These are phyloP conservation scores for Suaeda aralocaspica DNA, from an alignment of 148 eudicot genomes.

Conservation along the genomic window DNA sequence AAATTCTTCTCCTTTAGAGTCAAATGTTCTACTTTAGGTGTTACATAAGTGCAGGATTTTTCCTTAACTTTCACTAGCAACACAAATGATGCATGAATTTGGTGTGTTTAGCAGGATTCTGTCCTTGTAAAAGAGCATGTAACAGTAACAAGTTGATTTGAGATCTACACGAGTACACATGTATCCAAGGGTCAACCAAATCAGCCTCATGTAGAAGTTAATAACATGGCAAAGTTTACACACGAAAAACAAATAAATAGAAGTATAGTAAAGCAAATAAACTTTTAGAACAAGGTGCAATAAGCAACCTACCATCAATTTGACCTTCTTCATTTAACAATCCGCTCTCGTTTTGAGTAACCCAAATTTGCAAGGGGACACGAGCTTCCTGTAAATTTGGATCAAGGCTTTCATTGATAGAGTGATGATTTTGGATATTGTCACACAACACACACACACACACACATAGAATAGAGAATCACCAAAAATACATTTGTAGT, in stretches of 20 bases:
- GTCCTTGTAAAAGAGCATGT: neutral
- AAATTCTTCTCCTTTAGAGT: neutral
- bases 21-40: neutral
- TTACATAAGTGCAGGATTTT: neutral
- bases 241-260: too few species aligned
- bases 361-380: constrained; percentile 90
- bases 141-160: neutral
- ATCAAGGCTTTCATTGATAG: too few species aligned
- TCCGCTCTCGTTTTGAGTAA: constrained; percentile 66
- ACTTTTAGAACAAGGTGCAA: neutral
- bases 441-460: constrained; percentile 2
- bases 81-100: neutral
- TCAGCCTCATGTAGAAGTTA: neutral
- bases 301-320: constrained; percentile 48
- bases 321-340: constrained; percentile 51
- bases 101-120: neutral
- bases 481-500: too few species aligned
- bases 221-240: too few species aligned
- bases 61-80: neutral
- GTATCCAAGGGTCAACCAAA: neutral
- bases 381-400: constrained; percentile 70
- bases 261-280: neutral
- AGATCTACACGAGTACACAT: too few species aligned
- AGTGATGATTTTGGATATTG: too few species aligned
- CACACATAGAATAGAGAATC: too few species aligned